A percentile compares a stretch with the other conserved stretches of the same genome.
Conservation (phyloP, 176 grass and related monocot genomes). For the Hyparrhenia diplandra region DNA sequence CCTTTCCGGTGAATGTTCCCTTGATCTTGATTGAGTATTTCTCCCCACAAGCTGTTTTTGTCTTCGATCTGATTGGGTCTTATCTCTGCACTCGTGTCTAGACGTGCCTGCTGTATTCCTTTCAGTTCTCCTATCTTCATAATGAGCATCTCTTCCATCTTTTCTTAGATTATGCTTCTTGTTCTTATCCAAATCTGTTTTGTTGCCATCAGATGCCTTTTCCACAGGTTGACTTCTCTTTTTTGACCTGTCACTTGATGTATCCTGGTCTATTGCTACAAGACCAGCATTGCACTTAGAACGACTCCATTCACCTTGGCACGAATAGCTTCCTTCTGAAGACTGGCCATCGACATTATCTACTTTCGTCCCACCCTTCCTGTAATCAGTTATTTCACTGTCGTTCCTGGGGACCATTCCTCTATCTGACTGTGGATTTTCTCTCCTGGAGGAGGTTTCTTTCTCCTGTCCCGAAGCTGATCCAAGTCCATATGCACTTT, state of each 20-base stretch:
- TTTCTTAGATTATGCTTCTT: background rate
- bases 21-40: background rate
- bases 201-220: background rate
- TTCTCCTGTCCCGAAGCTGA: background rate
- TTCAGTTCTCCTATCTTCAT: background rate
- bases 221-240: background rate
- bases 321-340: constrained; percentile 5
- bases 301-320: background rate
- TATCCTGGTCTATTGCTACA: constrained; percentile 10
- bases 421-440: constrained; percentile 1
- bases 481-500: background rate
- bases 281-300: background rate
- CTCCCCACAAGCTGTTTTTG: background rate
- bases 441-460: background rate
- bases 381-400: background rate
- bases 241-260: constrained; percentile 18
- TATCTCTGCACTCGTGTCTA: background rate
- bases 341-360: background rate
- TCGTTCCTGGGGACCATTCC: background rate
- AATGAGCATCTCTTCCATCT: background rate
- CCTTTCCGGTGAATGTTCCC: background rate
- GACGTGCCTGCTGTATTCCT: background rate
- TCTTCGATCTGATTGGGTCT: background rate
- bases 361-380: background rate
- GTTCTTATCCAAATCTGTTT: background rate